These are phyloP conservation scores for Rhododendron kiyosumense DNA, from an alignment of 148 eudicot genomes.

Conservation along the genomic window DNA sequence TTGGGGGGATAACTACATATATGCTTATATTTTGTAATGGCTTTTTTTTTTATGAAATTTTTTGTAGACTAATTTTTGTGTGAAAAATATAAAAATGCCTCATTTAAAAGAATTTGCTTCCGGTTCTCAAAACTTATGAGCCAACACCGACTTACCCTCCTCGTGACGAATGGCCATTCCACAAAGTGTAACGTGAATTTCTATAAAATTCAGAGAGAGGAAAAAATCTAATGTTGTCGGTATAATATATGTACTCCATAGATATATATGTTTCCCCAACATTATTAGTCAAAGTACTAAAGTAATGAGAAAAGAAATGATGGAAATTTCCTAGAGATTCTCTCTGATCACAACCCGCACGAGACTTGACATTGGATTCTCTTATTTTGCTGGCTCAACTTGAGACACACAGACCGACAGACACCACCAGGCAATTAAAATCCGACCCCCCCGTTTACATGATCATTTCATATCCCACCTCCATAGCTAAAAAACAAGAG, in stretches of 20 bases:
- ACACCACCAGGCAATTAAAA: not conserved
- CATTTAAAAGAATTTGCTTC: too few relatives aligned
- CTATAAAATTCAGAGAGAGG: too few relatives aligned
- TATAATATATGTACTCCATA: not conserved
- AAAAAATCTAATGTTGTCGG: too few relatives aligned
- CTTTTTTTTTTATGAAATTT: too few relatives aligned
- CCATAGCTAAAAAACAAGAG: not conserved
- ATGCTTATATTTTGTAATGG: too few relatives aligned
- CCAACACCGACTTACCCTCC: too few relatives aligned
- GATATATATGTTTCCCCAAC: not conserved
- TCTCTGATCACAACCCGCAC: conserved; percentile 15
- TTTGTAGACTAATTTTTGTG: too few relatives aligned
- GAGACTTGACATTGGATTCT: conserved; percentile 16
- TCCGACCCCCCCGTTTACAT: not conserved
- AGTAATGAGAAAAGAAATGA: not conserved
- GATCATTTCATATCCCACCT: not conserved
- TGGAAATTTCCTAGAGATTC: conserved; percentile 13
- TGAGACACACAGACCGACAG: conserved; percentile 1
- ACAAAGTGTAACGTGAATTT: too few relatives aligned
- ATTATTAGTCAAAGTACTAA: not conserved
- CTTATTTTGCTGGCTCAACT: not conserved
- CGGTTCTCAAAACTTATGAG: too few relatives aligned
- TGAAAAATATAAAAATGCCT: too few relatives aligned
- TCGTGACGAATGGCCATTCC: too few relatives aligned
- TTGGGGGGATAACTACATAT: too few relatives aligned